Evolutionary conservation across 2,329 filamentous ascomycete species (phyloP).

Genomic region (Pezicula carpinea): DNA sequence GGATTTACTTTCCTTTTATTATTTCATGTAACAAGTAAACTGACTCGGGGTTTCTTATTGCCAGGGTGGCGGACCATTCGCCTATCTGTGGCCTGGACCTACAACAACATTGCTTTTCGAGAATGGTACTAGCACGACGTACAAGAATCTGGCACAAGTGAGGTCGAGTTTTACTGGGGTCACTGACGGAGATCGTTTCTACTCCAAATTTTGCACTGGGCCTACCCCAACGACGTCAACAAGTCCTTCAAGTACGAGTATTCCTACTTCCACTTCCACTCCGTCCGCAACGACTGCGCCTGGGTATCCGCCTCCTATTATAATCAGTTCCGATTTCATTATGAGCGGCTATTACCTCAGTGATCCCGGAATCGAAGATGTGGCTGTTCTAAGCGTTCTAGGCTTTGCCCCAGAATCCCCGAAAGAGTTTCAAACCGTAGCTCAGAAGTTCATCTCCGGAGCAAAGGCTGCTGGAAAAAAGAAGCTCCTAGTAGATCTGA

Average conservation of each 20-base stretch:
- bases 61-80: slow-evolving; percentile 23
- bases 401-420: slow-evolving; percentile 5
- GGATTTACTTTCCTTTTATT: too few species aligned
- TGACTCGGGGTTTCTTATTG: too few species aligned
- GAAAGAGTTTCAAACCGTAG: slow-evolving; percentile 12
- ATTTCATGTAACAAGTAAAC: too few species aligned
- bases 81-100: slow-evolving; percentile 30
- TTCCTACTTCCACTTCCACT: not conserved
- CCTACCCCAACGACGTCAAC: not conserved
- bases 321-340: slow-evolving; percentile 8
- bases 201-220: slow-evolving; percentile 5
- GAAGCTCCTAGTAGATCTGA: slow-evolving; percentile 57
- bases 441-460: slow-evolving; percentile 34
- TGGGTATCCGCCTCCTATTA: slow-evolving; percentile 12
- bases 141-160: slow-evolving; percentile 27
- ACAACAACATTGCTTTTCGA: slow-evolving; percentile 29
- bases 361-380: slow-evolving; percentile 5
- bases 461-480: slow-evolving; percentile 41
- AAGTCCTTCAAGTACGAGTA: not conserved
- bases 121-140: slow-evolving; percentile 28
- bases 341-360: slow-evolving; percentile 14
- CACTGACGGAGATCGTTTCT: slow-evolving; percentile 6
- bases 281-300: not conserved
- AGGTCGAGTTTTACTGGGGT: slow-evolving; percentile 23
- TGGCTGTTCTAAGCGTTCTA: slow-evolving; percentile 11